phyloP scores from a whole-genome alignment of 768 basidiomycete genomes.

The Amanita rimosa region DNA sequence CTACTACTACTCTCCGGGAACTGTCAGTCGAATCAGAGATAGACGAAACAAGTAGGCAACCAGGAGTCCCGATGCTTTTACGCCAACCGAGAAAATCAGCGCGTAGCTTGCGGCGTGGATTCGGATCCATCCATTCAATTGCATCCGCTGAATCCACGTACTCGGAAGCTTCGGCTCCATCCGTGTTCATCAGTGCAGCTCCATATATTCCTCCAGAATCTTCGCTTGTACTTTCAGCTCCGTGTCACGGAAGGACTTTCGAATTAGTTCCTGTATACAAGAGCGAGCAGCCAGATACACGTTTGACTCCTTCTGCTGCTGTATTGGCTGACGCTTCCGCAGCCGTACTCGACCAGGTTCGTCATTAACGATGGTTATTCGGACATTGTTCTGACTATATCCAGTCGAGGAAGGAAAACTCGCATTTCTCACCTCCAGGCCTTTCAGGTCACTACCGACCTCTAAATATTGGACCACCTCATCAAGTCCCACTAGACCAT shows the following conservation, averaged over 20 bases:
- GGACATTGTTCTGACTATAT: neutral
- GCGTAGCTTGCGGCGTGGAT: conserved; percentile 8
- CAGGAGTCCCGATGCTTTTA: conserved; percentile 4
- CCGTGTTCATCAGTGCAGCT: neutral
- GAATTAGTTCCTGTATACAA: neutral
- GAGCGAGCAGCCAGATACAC: neutral
- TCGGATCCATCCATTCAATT: conserved; percentile 24
- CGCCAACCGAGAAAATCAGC: conserved; percentile 1
- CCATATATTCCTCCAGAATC: neutral
- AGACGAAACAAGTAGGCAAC: neutral
- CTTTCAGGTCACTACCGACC: neutral
- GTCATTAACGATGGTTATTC: neutral
- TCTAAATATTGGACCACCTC: neutral
- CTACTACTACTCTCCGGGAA: neutral
- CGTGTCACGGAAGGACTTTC: neutral
- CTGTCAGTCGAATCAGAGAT: neutral
- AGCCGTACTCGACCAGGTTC: neutral
- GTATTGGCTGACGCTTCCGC: neutral
- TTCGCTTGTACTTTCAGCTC: neutral
- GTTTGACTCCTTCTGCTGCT: neutral
- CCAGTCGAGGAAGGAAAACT: neutral
- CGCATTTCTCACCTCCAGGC: neutral
- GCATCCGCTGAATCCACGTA: conserved; percentile 16
- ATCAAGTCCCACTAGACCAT: neutral
- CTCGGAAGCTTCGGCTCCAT: neutral